phyloP scores from a whole-genome alignment of 805 yeast genomes.

The Starmerella bacillaris region DNA sequence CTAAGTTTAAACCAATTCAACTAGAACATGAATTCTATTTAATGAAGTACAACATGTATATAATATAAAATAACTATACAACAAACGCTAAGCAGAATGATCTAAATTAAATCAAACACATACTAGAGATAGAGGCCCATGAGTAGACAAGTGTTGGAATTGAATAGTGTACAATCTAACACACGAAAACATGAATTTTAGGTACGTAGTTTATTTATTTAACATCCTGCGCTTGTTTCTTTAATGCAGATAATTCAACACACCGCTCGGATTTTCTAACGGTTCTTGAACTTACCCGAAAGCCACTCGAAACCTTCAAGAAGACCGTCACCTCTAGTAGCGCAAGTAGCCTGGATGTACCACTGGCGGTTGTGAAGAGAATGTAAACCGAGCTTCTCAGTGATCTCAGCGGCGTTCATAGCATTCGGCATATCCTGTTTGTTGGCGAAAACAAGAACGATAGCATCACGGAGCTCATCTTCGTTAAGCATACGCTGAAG shows the following conservation, averaged over 20 bases:
- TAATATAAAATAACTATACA: no score
- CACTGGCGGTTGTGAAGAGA: slow-evolving; percentile 97
- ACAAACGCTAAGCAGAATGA: no score
- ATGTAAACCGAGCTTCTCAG: slow-evolving; percentile 91
- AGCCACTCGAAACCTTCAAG: slow-evolving; percentile 97
- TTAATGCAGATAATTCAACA: neutral
- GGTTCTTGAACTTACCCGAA: slow-evolving; percentile 67
- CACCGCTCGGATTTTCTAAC: slow-evolving; percentile 14
- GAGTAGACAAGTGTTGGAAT: no score
- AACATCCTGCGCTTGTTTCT: neutral
- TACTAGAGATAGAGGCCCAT: no score
- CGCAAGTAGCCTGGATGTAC: slow-evolving; percentile 98
- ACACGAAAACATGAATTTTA: neutral
- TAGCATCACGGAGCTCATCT: slow-evolving; percentile 93
- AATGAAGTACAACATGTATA: no score
- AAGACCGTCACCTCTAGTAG: slow-evolving; percentile 97
- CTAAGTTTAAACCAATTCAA: no score
- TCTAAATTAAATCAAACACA: no score
- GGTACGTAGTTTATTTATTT: no score
- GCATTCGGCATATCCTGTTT: slow-evolving; percentile 98
- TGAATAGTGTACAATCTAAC: neutral
- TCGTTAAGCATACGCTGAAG: slow-evolving; percentile 96
- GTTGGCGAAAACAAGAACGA: slow-evolving; percentile 88
- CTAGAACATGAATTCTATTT: no score
- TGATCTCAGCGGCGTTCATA: slow-evolving; percentile 96